Evolutionary conservation across 192 early-diverging fungal genomes (phyloP), one percentile per base, ranked within the genome.

Genomic region (Phycomyces blakesleeanus): DNA sequence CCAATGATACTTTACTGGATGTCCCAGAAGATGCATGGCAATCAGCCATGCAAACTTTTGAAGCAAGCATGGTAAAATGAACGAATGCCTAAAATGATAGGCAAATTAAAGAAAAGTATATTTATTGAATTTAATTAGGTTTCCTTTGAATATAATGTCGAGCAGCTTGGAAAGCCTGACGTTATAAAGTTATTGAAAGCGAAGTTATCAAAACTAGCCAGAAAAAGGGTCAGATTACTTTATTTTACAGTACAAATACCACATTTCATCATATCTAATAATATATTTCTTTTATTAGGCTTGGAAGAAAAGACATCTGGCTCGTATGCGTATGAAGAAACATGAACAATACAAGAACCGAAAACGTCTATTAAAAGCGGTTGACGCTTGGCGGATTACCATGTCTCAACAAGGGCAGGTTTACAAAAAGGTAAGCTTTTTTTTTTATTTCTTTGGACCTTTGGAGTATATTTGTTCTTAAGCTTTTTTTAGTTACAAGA

Each of bases 371-470:
- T 64, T 66, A 18, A 72, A 67, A 60, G 54, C 38, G 27, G 55
- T 72, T 22, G 70, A 72, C 34, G 51, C 55, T 21, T 72, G 70
- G 70, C 37, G 70, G 24, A 66, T 61, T 9, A 57, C 66, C 42
- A 57, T 55, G 57, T 66, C 65, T 27, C 38, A 60, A 14, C 58
- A 66, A 62, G 64, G 65, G 4, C 27, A 58, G 18, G 49, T 55
- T n/a, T 25, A 41, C 2, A 72, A 67, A 57, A 34, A 65, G 11
- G 64, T 72, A 41, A 61, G 22, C 15, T 53, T 66, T 66, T 61
- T 29, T 21, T 22, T 49, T 14, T 53, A 59, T 66, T 61, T 29
- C n/a, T 22, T 49, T 14, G 41, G 10, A 4, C 5, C n/a, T n/a
- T n/a, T 27, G 44, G 9, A 56, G 5, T n/a, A n/a, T 4, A 55